Evolutionary conservation across 192 early-diverging fungal species (phyloP), one percentile per base, ranked within the genome.

Genomic region (Gamsiella multidivaricata): DNA sequence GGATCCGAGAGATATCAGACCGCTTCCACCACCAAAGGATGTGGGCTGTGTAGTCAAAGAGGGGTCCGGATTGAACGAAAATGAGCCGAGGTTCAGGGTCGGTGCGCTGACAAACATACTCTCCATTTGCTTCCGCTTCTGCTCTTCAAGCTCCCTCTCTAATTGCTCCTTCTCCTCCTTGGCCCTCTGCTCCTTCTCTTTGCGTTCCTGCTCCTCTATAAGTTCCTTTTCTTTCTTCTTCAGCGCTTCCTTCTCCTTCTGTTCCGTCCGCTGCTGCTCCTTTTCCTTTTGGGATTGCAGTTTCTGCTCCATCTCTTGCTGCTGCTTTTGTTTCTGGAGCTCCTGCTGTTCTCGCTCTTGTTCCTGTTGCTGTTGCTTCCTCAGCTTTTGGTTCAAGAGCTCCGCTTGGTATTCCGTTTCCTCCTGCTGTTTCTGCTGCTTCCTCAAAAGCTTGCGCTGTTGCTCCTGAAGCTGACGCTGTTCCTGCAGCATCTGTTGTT

Each of bases 401-500:
- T 62, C 53, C 5, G 28, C 33, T 29, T 59, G 65, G 22, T 64
- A 60, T 20, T 69, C 53, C 3, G 34, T 26, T 37, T 79, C 69
- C 9, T 70, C 65, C 32, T 65, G 62, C 17, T 70, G 69, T 17
- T 52, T 15, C 39, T 51, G 57, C 31, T 68, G 56, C 54, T 73
- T 51, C 49, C 43, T 25, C 34, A 65, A 23, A 3, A 41, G 23
- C 36, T 71, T 61, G 15, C 74, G 65, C 18, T 69, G 66, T 23
- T 64, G 65, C 32, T 78, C 74, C 34, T 68, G 61, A 4, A 50
- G 50, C 37, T 46, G 54, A 20, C 65, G 65, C 39, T 78, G 74
- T 50, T 78, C 74, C 29, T 78, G 65, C 18, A 78, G 65, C 65
- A 78, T 43, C 46, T 68, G 63, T n/a, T 78, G 46, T 32, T 78